Conservation (phyloP, 2,329 filamentous ascomycete genomes). For the Fusarium dlaminii region DNA sequence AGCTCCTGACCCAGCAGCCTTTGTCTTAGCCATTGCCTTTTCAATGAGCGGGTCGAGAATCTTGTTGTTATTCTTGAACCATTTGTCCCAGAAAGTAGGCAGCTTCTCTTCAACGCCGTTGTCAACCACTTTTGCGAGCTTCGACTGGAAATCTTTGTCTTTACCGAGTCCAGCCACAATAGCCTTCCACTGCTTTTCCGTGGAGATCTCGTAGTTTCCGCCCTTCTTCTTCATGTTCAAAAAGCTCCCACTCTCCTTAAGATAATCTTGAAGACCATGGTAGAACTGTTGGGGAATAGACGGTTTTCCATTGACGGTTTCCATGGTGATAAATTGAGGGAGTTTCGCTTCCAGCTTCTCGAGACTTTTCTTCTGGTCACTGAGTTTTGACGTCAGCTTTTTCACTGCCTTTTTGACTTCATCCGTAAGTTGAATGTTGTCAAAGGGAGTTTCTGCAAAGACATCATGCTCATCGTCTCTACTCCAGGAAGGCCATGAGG, state of each 20-base stretch:
- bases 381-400: conserved; percentile 42
- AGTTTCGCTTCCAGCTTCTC: conserved; percentile 59
- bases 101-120: conserved; percentile 44
- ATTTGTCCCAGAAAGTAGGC: conserved; percentile 59
- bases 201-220: conserved; percentile 52
- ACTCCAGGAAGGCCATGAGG: conserved; percentile 40
- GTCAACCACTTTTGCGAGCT: conserved; percentile 43
- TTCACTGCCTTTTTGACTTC: conserved; percentile 46
- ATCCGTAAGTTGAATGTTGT: conserved; percentile 33
- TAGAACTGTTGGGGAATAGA: conserved; percentile 71
- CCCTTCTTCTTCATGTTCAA: conserved; percentile 56
- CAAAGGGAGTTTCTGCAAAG: conserved; percentile 20
- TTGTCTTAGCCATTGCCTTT: conserved; percentile 48
- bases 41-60: conserved; percentile 47
- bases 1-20: conserved; percentile 46
- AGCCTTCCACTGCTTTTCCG: conserved; percentile 59
- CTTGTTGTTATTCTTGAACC: conserved; percentile 61
- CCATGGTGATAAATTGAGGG: conserved; percentile 66
- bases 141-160: conserved; percentile 44
- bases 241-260: conserved; percentile 59
- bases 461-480: conserved; percentile 23
- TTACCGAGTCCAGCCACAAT: conserved; percentile 54
- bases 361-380: conserved; percentile 51
- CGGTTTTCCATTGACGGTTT: conserved; percentile 60
- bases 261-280: conserved; percentile 67